Evolutionary conservation across 202 grass and related monocot species (phyloP).

Genomic region (Panicum virgatum): DNA sequence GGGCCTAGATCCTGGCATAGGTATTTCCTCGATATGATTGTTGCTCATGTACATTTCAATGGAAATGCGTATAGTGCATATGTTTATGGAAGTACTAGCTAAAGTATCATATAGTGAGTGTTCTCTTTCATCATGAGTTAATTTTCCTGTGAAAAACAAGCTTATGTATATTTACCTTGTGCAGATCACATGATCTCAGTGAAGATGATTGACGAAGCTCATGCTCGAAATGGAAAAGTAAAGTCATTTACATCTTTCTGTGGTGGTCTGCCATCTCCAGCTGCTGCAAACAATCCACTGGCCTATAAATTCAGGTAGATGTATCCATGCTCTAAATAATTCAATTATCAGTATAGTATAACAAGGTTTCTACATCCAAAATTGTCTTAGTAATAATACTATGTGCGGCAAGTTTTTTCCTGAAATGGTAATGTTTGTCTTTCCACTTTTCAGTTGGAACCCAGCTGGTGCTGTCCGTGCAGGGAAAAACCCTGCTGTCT

Average conservation of each 20-base stretch:
- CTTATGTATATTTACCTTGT: conserved; percentile 20
- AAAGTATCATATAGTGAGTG: conserved; percentile 1
- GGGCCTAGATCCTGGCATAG: conserved; percentile 99
- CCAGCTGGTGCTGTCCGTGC: conserved; percentile 77
- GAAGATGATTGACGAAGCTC: conserved; percentile 98
- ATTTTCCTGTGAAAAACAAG: conserved; percentile 1
- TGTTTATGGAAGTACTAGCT: background rate
- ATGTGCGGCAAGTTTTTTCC: background rate
- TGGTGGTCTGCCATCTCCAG: conserved; percentile 93
- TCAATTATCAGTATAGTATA: background rate
- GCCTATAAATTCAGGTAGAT: conserved; percentile 94
- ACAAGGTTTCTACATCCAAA: background rate
- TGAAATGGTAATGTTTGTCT: conserved; percentile 29
- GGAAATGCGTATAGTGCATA: background rate
- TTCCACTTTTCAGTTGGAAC: conserved; percentile 69
- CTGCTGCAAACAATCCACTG: conserved; percentile 87
- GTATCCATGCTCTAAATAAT: conserved; percentile 17
- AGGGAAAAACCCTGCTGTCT: conserved; percentile 80
- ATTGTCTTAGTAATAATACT: conserved; percentile 2
- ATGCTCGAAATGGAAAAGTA: conserved; percentile 65
- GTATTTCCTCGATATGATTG: conserved; percentile 41
- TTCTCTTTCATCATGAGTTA: background rate
- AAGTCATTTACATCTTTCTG: conserved; percentile 94
- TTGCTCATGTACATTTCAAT: conserved; percentile 5
- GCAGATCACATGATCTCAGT: conserved; percentile 96